phyloP scores from a whole-genome alignment of 306 rosid species.

The Dalbergia cultrata region DNA sequence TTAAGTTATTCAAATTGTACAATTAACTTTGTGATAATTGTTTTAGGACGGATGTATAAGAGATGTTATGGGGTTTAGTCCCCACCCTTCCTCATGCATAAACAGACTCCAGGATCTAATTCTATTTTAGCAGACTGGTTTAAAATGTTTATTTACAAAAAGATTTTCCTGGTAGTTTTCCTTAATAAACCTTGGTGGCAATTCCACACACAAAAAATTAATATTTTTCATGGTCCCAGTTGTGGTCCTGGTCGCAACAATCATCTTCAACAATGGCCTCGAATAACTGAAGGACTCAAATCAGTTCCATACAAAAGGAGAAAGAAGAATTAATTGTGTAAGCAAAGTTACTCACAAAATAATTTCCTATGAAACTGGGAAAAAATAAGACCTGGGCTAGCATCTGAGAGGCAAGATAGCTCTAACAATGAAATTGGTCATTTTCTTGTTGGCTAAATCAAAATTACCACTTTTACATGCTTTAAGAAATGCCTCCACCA shows the following conservation, averaged over 20 bases:
- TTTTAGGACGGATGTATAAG: too few relatives aligned
- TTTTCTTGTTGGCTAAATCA: slow-evolving; percentile 90
- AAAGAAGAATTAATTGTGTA: neutral
- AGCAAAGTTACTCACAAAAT: neutral
- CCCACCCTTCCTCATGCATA: too few relatives aligned
- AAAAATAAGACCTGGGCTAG: slow-evolving; percentile 68
- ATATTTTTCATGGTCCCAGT: too few relatives aligned
- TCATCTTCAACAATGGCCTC: slow-evolving; percentile 79
- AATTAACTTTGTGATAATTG: too few relatives aligned
- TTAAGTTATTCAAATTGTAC: too few relatives aligned
- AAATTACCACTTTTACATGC: slow-evolving; percentile 90
- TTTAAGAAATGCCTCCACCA: slow-evolving; percentile 61
- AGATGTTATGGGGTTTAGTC: too few relatives aligned
- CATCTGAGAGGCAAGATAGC: slow-evolving; percentile 94
- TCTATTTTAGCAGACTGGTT: too few relatives aligned
- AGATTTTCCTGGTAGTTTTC: too few relatives aligned
- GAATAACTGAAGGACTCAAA: slow-evolving; percentile 63
- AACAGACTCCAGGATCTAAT: fast-evolving
- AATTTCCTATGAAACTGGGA: slow-evolving; percentile 9
- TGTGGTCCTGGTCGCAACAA: too few relatives aligned
- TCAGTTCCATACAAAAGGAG: neutral
- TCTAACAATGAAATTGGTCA: slow-evolving; percentile 82
- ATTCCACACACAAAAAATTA: too few relatives aligned
- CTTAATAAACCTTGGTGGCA: too few relatives aligned
- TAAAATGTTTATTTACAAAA: too few relatives aligned